These are phyloP conservation scores for Salvia sclarea DNA, from an alignment of 305 asterid genomes.

Conservation along the genomic window DNA sequence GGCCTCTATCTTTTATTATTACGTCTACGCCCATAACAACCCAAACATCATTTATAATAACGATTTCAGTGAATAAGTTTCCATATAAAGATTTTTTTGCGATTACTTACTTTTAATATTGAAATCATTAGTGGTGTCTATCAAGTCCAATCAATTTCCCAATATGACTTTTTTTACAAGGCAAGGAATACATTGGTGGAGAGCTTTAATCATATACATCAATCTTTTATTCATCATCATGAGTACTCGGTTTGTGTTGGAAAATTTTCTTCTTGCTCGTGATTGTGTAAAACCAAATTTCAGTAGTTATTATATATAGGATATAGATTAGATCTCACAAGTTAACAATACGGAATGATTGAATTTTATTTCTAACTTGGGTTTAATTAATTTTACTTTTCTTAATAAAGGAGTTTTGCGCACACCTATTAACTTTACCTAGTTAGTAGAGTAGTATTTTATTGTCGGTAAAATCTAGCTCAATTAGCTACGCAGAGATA, in stretches of 20 bases:
- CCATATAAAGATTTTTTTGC: background rate
- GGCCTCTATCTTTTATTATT: background rate
- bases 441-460: too few species aligned
- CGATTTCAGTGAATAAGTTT: background rate
- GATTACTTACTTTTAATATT: background rate
- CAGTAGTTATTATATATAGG: too few species aligned
- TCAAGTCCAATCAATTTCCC: background rate
- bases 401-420: background rate
- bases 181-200: background rate
- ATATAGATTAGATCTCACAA: too few species aligned
- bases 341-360: too few species aligned
- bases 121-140: background rate
- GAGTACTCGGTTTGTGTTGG: background rate
- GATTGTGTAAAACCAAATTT: background rate
- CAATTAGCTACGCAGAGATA: too few species aligned
- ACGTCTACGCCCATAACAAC: background rate
- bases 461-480: too few species aligned
- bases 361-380: background rate
- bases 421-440: too few species aligned
- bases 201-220: constrained; percentile 5
- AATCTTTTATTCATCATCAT: background rate
- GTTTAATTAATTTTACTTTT: background rate
- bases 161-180: background rate
- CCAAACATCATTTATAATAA: background rate
- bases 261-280: background rate